Base-by-base conservation (phyloP, 768 basidiomycete genomes). In the Trametopsis cervina region DNA sequence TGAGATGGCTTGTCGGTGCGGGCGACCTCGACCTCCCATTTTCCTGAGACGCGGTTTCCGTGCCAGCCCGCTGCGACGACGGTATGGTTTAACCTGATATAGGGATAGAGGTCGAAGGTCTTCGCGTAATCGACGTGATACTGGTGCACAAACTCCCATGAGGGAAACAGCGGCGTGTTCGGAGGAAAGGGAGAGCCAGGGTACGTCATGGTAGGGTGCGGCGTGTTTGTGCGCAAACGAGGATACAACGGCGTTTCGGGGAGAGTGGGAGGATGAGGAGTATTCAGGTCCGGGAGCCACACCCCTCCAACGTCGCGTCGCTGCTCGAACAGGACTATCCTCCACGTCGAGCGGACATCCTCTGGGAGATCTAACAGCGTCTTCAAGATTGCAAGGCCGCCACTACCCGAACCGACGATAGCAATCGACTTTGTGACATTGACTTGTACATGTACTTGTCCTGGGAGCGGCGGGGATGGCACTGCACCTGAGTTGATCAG, bases 161-260 rank as follows among this genome's bases (percentile, higher is more conserved):
- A 61, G 1, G 80, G 71, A 56, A 69, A 80, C 4, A 83, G 64
- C 2, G 75, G 70, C 3, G 77, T 79, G 4, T 66, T 64, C 0
- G 71, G 72, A 0, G 69, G 72, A 46, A 74, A 81, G 0, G 78
- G 72, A 59, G 77, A 74, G 6, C 65, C 58, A n/a, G 77, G 78
- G 54, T 73, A 78, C 0, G 78, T 74, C 77, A 81, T 81, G 7
- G 68, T 69, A 1, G 79, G 79, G 2, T 74, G 67, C 12, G 78
- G 76, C 0, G 74, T 77, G 58, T 81, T 81, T 12, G 75, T 78
- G 47, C 60, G 71, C 15, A 83, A 66, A 11, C 61, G 65, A 3
- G 78, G 77, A 51, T 82, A 82, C 4, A 79, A 53, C 0, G 77
- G 75, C 0, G 76, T 76, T 57, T 76, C 71, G 1, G 80, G 79